Evolutionary conservation across 768 basidiomycete species (phyloP), one percentile per base, ranked within the genome.

Genomic region (Leccinum rimulosum): DNA sequence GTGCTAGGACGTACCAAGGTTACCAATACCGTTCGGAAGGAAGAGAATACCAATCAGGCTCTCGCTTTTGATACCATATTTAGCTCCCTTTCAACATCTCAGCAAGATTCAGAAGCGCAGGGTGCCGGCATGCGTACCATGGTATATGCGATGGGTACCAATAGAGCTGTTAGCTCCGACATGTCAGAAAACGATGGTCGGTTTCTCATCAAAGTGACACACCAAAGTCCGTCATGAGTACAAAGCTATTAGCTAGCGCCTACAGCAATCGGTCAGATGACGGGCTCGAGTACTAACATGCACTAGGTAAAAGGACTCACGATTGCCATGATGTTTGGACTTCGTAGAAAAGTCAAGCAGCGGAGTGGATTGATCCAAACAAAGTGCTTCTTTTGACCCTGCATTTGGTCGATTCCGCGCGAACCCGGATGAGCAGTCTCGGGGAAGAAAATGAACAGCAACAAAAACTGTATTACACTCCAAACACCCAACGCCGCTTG

Each of bases 381-480:
- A 52, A 77, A 73, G 43, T 60, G 57, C 47, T 58, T 71, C 4
- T 58, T 64, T 2, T 62, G 61, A 3, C 65, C 59, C 30, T 55
- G 56, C 3, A 68, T 57, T 59, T 82, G 82, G 55, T 86, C 85
- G 2, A 86, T 74, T 0, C 85, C 82, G 40, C 79, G 74, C 1
- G 79, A 66, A 7, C 83, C 80, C 1, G 88, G 87, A 63, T 86
- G 84, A 52, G 80, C 82, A 3, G 88, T 89, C 64, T 90, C 88
- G 0, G 87, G 88, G n/a, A 88, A 78, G 54, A 77, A 78, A 3
- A 79, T 45, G 1, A 67, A 52, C 33, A 88, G 74, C 6, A 74
- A 60, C 6, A 79, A 7, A 36, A 82, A 74, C 2, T 76, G 73
- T 1, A 78, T 14, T 0, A 81, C 38, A 2, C 79, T 80, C 40